These are phyloP conservation scores for Achaetomiella virescens DNA, from an alignment of 495 filamentous ascomycete species.

Conservation along the genomic window DNA sequence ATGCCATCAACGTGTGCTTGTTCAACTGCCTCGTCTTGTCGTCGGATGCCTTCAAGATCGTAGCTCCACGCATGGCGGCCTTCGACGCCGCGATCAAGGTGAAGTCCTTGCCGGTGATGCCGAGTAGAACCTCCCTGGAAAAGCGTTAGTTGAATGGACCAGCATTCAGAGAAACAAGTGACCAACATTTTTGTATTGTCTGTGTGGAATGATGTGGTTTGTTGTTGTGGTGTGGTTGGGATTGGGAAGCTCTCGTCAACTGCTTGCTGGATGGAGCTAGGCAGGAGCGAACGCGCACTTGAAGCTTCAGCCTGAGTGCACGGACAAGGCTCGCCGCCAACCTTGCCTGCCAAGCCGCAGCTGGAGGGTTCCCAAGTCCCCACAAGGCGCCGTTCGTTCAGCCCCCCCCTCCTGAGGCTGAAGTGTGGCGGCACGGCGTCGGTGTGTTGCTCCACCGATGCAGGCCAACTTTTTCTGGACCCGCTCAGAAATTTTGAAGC, in stretches of 20 bases:
- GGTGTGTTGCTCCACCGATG: slow-evolving; percentile 23
- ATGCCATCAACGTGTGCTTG: slow-evolving; percentile 93
- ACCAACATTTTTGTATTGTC: slow-evolving; percentile 20
- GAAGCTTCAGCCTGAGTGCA: slow-evolving; percentile 12
- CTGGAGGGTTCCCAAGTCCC: too few species aligned
- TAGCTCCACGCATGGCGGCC: slow-evolving; percentile 93
- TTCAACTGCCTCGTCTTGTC: slow-evolving; percentile 92
- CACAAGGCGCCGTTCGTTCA: background rate
- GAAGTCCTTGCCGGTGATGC: slow-evolving; percentile 98
- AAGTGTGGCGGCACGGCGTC: slow-evolving; percentile 15
- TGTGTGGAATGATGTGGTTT: background rate
- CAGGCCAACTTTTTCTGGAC: slow-evolving; percentile 18
- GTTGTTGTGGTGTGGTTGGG: background rate
- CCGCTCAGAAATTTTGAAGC: slow-evolving; percentile 24
- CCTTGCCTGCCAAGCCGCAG: slow-evolving; percentile 1
- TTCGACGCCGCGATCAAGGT: slow-evolving; percentile 96
- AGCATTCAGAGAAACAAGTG: too few species aligned
- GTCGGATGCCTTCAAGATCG: slow-evolving; percentile 90
- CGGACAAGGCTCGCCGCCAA: slow-evolving; percentile 1
- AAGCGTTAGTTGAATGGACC: background rate
- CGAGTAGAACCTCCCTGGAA: slow-evolving; percentile 90
- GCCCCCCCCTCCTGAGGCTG: slow-evolving; percentile 5
- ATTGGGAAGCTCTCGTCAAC: slow-evolving; percentile 20
- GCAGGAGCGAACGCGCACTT: slow-evolving; percentile 12
- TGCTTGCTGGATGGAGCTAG: slow-evolving; percentile 11